A percentile compares a stretch with the other conserved stretches of the same genome.
These are phyloP conservation scores for Heracleum sosnowskyi DNA, from an alignment of 129 eudicot species.

Conservation along the genomic window DNA sequence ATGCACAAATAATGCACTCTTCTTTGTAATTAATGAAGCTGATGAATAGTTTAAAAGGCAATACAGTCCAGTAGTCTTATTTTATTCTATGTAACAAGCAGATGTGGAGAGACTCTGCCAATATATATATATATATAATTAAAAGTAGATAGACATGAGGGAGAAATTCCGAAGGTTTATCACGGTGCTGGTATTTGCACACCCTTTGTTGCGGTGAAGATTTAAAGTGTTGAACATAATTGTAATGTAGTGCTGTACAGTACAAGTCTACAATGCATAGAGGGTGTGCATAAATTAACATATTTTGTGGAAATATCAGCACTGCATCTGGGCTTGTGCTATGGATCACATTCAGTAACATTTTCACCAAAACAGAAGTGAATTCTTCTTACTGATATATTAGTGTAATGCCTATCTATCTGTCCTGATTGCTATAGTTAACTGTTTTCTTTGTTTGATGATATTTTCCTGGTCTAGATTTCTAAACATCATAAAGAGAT, in stretches of 20 bases:
- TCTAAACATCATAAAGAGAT: background rate
- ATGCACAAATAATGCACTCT: background rate
- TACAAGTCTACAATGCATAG: no score
- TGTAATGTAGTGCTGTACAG: no score
- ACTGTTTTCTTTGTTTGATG: no score
- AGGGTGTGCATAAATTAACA: no score
- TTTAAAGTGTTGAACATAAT: no score
- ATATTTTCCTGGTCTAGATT: background rate
- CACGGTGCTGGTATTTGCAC: background rate
- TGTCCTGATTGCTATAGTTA: no score
- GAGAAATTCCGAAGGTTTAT: background rate
- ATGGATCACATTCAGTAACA: no score
- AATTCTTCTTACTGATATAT: no score
- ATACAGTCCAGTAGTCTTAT: background rate
- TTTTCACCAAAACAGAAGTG: no score
- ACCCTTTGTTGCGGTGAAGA: background rate
- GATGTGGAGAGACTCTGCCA: background rate
- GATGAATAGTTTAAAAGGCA: background rate
- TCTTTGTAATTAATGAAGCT: background rate
- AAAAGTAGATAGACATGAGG: background rate
- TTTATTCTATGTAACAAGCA: background rate
- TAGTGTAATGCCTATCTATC: no score
- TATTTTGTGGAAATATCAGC: no score
- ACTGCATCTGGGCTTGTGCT: no score
- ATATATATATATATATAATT: background rate